Percentiles rank a stretch among this genome's conserved stretches.
Evolutionary conservation across 306 rosid genomes (phyloP).

Genomic region (Cucumis sativus): Cucumber_9930_V3 NC_026659.2:20640001-20640500

Average conservation of each 20-base stretch:
- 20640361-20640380: constrained; percentile 98
- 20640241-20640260: background rate
- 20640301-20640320: constrained; percentile 91
- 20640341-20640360: constrained; percentile 94
- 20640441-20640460: background rate
- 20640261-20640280: background rate
- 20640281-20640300: constrained; percentile 2
- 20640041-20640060: background rate
- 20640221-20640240: background rate
- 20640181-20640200: constrained; percentile 92
- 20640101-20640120: constrained; percentile 86
- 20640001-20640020: background rate
- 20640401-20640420: background rate
- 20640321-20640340: constrained; percentile 90
- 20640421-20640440: background rate
- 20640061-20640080: constrained; percentile 53
- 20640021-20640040: background rate
- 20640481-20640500: background rate
- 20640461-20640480: background rate
- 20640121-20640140: constrained; percentile 75
- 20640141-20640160: constrained; percentile 80
- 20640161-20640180: constrained; percentile 87
- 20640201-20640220: constrained; percentile 94
- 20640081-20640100: constrained; percentile 79
- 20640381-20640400: constrained; percentile 18